Evolutionary conservation across 176 grass and related monocot species (phyloP).

Genomic region (Thinopyrum elongatum): DNA sequence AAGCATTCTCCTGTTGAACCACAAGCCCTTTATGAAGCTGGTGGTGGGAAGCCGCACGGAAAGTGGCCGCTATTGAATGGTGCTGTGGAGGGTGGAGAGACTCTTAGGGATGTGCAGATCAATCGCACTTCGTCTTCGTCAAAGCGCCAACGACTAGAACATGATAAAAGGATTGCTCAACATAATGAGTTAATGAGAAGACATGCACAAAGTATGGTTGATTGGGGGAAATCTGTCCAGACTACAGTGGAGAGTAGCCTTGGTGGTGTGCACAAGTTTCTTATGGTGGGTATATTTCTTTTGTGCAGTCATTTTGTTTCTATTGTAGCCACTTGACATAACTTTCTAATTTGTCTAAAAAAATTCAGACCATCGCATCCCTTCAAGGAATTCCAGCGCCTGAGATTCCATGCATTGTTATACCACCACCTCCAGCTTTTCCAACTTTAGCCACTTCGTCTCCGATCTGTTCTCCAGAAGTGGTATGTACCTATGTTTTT

Average conservation of each 20-base stretch:
- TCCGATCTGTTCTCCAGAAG: no score
- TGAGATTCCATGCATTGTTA: no score
- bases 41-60: not conserved
- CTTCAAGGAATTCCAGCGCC: no score
- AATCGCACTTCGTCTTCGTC: not conserved
- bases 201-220: not conserved
- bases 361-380: no score
- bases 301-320: no score
- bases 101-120: not conserved
- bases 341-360: no score
- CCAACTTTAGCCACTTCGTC: no score
- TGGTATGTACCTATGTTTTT: no score
- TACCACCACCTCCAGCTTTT: no score
- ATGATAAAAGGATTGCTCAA: not conserved
- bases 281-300: not conserved
- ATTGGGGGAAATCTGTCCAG: not conserved
- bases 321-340: no score
- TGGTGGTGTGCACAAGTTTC: not conserved
- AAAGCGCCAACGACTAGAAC: not conserved
- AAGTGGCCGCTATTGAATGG: no score
- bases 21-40: not conserved
- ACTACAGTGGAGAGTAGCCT: not conserved
- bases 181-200: not conserved
- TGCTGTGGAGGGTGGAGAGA: not conserved
- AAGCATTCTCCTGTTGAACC: not conserved